Conservation (phyloP, 2,329 filamentous ascomycete genomes). For the Ceratocystis albifundus region DNA sequence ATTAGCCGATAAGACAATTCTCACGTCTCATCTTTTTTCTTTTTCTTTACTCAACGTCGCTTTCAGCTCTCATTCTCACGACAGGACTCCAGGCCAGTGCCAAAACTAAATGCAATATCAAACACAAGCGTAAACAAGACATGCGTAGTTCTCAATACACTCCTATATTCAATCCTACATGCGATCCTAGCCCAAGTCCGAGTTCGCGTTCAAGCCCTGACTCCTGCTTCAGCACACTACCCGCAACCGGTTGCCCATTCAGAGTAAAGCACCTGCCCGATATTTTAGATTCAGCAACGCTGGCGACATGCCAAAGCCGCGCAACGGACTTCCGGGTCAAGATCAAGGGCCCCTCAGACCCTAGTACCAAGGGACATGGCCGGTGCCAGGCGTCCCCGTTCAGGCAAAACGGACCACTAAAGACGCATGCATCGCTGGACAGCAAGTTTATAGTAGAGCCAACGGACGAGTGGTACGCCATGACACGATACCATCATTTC, state of each 20-base stretch:
- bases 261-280: background rate
- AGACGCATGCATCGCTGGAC: conserved; percentile 18
- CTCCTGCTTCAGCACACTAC: background rate
- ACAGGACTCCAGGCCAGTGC: background rate
- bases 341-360: background rate
- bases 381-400: conserved; percentile 18
- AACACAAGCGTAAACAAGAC: background rate
- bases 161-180: background rate
- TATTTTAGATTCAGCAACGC: background rate
- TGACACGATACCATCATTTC: conserved; percentile 20
- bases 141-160: background rate
- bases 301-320: background rate
- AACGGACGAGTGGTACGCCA: conserved; percentile 18
- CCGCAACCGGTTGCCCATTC: background rate
- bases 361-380: background rate
- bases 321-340: conserved; percentile 11
- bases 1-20: too few relatives aligned
- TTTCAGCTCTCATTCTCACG: background rate
- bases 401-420: background rate
- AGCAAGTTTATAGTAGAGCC: conserved; percentile 19
- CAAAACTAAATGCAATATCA: background rate
- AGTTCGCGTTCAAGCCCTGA: background rate
- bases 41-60: background rate
- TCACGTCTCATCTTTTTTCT: background rate
- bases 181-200: background rate